Conservation (phyloP, 2,329 filamentous ascomycete species). For the Fusarium ambrosium region DNA sequence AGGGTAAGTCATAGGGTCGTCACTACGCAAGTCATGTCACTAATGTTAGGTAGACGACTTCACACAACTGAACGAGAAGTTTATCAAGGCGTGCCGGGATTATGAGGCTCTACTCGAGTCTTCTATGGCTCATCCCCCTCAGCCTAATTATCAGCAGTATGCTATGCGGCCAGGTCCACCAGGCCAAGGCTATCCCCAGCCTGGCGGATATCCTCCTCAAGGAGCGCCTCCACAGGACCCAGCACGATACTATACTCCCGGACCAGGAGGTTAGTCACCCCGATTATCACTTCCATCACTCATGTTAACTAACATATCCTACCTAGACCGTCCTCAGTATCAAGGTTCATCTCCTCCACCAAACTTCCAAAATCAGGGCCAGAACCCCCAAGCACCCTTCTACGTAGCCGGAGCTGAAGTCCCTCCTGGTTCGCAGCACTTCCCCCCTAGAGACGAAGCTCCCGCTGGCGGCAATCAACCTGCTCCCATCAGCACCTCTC, state of each 20-base stretch:
- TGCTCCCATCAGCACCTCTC: conserved; percentile 65
- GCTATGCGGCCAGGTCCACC: conserved; percentile 65
- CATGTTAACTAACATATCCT: conserved; percentile 40
- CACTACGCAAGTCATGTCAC: background rate
- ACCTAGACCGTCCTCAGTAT: conserved; percentile 60
- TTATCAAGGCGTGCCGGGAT: conserved; percentile 97
- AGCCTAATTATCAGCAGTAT: conserved; percentile 81
- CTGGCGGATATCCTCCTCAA: conserved; percentile 58
- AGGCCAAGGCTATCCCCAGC: conserved; percentile 61
- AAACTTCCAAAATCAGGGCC: conserved; percentile 67
- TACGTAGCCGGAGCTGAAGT: conserved; percentile 74
- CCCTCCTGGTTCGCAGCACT: conserved; percentile 61
- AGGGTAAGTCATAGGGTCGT: conserved; percentile 69
- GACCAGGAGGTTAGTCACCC: conserved; percentile 53
- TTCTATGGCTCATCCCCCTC: conserved; percentile 94
- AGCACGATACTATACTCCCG: conserved; percentile 77
- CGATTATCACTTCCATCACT: background rate
- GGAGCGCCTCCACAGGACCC: conserved; percentile 68
- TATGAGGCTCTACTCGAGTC: conserved; percentile 96
- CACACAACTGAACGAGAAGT: conserved; percentile 98
- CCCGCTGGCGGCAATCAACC: conserved; percentile 64
- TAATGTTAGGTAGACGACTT: conserved; percentile 81
- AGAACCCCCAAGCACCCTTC: conserved; percentile 70
- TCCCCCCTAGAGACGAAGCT: conserved; percentile 66
- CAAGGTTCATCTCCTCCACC: conserved; percentile 64